Conservation (phyloP, 768 basidiomycete genomes). For the Pulveroboletus sp. region DNA sequence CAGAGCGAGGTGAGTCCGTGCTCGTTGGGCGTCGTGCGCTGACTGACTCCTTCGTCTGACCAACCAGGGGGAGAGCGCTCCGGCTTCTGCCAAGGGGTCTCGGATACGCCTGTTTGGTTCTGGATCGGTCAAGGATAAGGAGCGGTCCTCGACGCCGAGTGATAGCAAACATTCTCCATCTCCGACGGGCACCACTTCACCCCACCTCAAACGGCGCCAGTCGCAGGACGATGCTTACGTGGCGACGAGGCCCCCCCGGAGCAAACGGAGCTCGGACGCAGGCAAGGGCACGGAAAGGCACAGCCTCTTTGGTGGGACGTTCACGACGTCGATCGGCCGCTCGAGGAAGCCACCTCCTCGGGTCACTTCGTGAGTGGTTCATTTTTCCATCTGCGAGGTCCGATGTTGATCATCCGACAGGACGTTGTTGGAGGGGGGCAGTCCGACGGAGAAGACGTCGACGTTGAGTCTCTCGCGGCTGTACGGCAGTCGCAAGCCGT, state of each 20-base stretch:
- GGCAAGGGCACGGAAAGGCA: constrained; percentile 52
- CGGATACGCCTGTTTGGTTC: constrained; percentile 60
- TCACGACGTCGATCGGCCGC: constrained; percentile 59
- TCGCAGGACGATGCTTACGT: constrained; percentile 23
- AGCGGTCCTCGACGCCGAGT: constrained; percentile 28
- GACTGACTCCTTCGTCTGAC: background rate
- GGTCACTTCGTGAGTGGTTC: constrained; percentile 54
- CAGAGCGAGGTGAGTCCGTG: constrained; percentile 64
- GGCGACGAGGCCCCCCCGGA: constrained; percentile 37
- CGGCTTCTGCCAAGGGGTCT: constrained; percentile 33
- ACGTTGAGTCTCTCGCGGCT: constrained; percentile 50
- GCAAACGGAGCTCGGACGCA: constrained; percentile 50
- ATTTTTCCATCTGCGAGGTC: background rate
- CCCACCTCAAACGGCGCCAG: constrained; percentile 18
- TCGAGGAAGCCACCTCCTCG: constrained; percentile 78
- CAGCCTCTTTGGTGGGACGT: constrained; percentile 76
- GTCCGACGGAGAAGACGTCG: constrained; percentile 41
- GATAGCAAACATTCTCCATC: constrained; percentile 26
- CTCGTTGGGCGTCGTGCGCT: background rate
- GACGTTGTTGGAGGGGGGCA: constrained; percentile 32
- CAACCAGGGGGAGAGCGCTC: constrained; percentile 48
- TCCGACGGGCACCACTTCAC: constrained; percentile 20
- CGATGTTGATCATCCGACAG: constrained; percentile 15
- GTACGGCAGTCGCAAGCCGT: constrained; percentile 40
- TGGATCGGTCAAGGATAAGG: constrained; percentile 32